A percentile compares a stretch with the other conserved stretches of the same genome.
Evolutionary conservation across 2,329 filamentous ascomycete genomes (phyloP).

Genomic region (Penicillium digitatum): DNA sequence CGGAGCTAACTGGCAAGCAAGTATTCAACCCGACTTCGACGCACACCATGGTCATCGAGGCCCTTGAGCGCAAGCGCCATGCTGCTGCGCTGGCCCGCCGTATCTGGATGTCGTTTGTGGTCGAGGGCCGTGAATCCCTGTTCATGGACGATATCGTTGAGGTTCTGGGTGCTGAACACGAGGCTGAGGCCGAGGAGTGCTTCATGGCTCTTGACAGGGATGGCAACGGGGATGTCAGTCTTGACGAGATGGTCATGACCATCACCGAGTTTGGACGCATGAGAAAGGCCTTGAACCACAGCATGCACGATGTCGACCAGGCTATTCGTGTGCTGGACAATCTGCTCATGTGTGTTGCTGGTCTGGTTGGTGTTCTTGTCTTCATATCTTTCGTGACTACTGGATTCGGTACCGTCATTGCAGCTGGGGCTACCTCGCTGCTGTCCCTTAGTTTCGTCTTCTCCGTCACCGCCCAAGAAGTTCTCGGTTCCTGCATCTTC

Average conservation of each 20-base stretch:
- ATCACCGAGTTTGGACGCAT: conserved; percentile 79
- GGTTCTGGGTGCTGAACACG: conserved; percentile 72
- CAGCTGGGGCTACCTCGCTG: conserved; percentile 85
- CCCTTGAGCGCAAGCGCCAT: conserved; percentile 75
- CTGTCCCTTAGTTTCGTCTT: conserved; percentile 97
- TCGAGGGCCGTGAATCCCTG: conserved; percentile 78
- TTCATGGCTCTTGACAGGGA: conserved; percentile 80
- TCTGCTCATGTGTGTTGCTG: conserved; percentile 74
- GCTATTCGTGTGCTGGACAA: conserved; percentile 88
- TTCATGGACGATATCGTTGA: conserved; percentile 78
- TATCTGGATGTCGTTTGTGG: conserved; percentile 97
- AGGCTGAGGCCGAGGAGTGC: conserved; percentile 76
- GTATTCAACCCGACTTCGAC: conserved; percentile 90
- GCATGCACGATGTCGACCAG: conserved; percentile 96
- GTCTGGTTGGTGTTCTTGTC: conserved; percentile 76
- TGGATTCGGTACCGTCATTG: conserved; percentile 77
- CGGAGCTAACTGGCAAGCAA: conserved; percentile 91
- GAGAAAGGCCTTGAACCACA: conserved; percentile 81
- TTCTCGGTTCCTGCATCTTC: conserved; percentile 98
- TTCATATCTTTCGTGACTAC: conserved; percentile 88
- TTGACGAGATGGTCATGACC: conserved; percentile 92
- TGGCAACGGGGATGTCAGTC: conserved; percentile 85
- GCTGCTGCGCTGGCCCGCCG: conserved; percentile 90
- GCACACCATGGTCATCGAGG: conserved; percentile 83
- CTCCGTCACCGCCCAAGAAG: conserved; percentile 83